Evolutionary conservation across 331 rosid genomes (phyloP).

Genomic region (Malus hybrid): DNA sequence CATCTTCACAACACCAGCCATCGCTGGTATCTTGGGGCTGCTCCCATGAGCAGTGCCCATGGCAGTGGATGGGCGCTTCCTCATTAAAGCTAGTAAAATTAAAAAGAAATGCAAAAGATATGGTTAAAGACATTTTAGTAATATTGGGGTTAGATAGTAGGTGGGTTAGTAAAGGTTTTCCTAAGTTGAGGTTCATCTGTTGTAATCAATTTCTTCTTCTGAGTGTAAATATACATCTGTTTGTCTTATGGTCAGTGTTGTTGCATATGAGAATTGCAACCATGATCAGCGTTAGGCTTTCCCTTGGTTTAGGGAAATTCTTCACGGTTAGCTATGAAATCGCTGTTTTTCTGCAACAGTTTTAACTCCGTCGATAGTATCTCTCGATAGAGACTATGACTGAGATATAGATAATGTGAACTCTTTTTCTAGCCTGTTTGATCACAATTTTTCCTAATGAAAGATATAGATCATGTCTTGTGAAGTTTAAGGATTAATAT

Average conservation of each 20-base stretch:
- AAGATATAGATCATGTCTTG: background rate
- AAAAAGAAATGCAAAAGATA: too few species aligned
- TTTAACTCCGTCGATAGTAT: background rate
- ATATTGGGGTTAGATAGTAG: background rate
- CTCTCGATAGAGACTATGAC: background rate
- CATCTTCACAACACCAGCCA: background rate
- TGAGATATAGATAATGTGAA: background rate
- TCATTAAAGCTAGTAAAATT: too few species aligned
- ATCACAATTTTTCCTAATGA: background rate
- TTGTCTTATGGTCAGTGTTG: background rate
- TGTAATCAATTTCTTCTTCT: background rate
- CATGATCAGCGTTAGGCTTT: background rate
- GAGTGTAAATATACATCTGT: background rate
- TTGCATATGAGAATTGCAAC: background rate
- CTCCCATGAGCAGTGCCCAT: background rate
- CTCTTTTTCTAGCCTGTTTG: background rate
- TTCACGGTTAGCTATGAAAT: background rate
- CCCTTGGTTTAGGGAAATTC: background rate
- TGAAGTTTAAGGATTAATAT: too few species aligned
- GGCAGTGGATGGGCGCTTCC: background rate
- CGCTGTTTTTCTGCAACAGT: background rate
- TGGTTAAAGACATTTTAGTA: background rate
- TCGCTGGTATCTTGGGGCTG: background rate
- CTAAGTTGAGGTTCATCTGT: background rate
- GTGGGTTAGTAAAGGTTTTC: background rate